These are phyloP conservation scores for Tetrahymena elliotti DNA, from an alignment of 73 alveolate species.

Conservation along the genomic window DNA sequence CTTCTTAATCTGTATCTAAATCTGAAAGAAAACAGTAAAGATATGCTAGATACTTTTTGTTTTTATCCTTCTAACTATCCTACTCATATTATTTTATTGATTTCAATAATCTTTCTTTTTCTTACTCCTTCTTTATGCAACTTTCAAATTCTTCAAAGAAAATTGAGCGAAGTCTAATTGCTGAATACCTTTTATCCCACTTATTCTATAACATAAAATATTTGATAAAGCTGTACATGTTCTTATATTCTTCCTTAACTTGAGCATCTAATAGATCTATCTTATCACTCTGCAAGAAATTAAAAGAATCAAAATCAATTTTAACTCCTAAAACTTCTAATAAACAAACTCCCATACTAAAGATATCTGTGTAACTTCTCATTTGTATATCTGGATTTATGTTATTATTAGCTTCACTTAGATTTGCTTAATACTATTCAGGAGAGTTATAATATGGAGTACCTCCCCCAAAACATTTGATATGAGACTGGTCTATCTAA, in stretches of 20 bases:
- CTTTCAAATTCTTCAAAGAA: background rate
- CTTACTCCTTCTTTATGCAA: background rate
- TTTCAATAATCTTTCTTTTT: background rate
- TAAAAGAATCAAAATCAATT: too few species aligned
- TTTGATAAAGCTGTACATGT: too few species aligned
- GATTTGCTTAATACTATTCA: background rate
- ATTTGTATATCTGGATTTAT: background rate
- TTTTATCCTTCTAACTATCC: too few species aligned
- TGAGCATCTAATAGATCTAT: background rate
- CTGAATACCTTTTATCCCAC: background rate
- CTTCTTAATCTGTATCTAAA: background rate
- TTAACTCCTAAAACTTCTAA: background rate
- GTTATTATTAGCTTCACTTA: background rate
- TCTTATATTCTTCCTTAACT: background rate
- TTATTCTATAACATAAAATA: background rate
- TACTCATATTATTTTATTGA: too few species aligned
- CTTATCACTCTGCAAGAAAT: background rate
- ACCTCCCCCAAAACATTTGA: background rate
- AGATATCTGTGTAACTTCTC: background rate
- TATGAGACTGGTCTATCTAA: too few species aligned
- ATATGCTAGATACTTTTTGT: background rate
- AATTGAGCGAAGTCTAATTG: background rate
- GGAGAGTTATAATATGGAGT: background rate
- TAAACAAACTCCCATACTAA: background rate
- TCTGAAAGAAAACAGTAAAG: background rate